Conservation (phyloP, 148 eudicot species). For the Fagopyrum homotropicum region DNA sequence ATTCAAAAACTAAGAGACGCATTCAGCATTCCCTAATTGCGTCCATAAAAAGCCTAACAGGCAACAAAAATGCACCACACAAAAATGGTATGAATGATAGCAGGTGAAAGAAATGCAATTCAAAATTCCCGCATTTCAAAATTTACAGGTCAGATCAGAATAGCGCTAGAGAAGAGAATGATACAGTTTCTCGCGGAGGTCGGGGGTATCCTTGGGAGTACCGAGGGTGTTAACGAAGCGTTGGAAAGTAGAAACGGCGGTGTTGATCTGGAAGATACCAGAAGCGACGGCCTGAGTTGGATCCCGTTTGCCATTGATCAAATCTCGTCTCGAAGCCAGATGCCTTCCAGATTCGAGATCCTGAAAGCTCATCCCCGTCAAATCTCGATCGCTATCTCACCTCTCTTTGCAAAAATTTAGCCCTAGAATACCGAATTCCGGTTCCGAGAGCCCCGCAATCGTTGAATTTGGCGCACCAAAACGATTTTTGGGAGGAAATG, state of each 20-base stretch:
- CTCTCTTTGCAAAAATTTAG: not conserved
- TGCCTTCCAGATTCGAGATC: conserved; percentile 72
- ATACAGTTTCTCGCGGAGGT: conserved; percentile 76
- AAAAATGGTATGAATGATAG: not conserved
- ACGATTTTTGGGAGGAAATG: not conserved
- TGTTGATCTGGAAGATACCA: conserved; percentile 75
- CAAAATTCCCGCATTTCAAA: not conserved
- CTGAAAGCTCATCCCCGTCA: conserved; percentile 62
- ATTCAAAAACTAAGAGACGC: not conserved
- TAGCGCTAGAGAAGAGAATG: not conserved
- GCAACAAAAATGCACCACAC: not conserved
- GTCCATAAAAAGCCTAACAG: not conserved
- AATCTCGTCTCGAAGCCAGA: conserved; percentile 31
- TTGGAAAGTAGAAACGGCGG: conserved; percentile 76
- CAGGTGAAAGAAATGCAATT: not conserved
- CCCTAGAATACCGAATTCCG: conserved; percentile 1
- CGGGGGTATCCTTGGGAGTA: conserved; percentile 84
- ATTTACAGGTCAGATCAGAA: not conserved
- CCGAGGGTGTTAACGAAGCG: conserved; percentile 86
- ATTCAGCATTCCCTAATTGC: not conserved
- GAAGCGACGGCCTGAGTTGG: conserved; percentile 64
- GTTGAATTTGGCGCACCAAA: not conserved
- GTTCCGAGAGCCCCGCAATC: not conserved
- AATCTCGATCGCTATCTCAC: not conserved
- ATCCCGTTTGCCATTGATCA: conserved; percentile 44